Evolutionary conservation across 2,329 filamentous ascomycete genomes (phyloP).

Genomic region (Monosporascus sp.): DNA sequence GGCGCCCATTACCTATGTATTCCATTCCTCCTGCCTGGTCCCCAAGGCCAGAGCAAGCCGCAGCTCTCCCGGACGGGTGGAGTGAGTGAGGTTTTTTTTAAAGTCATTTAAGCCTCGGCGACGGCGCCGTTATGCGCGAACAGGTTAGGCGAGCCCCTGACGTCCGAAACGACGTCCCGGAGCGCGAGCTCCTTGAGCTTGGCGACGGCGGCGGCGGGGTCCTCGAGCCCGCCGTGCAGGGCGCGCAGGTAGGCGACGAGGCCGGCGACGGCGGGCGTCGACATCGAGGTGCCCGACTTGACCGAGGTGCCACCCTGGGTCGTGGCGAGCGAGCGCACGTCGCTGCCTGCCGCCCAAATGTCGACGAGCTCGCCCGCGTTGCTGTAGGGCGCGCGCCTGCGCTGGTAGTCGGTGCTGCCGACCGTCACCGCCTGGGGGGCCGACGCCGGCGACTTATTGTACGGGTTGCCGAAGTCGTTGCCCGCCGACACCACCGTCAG

Average conservation of each 20-base stretch:
- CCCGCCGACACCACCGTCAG: constrained; percentile 48
- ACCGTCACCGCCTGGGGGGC: constrained; percentile 43
- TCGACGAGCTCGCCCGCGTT: constrained; percentile 41
- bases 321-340: constrained; percentile 34
- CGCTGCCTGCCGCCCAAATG: constrained; percentile 35
- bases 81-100: no score
- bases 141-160: background rate
- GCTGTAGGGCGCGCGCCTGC: constrained; percentile 35
- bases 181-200: background rate
- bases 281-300: constrained; percentile 45
- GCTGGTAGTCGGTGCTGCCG: constrained; percentile 34
- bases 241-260: constrained; percentile 39
- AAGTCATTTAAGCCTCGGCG: background rate
- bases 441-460: constrained; percentile 39
- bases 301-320: constrained; percentile 28
- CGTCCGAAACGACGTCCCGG: background rate
- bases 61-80: no score
- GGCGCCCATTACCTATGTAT: no score
- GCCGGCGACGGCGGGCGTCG: constrained; percentile 45
- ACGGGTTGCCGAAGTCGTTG: constrained; percentile 34
- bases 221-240: background rate
- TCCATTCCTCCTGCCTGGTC: no score
- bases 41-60: no score
- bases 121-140: background rate
- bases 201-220: background rate